Percentiles rank a stretch among this genome's conserved stretches.
These are phyloP conservation scores for Sporothrix globosa DNA, from an alignment of 2,329 filamentous ascomycete species.

Conservation along the genomic window DNA sequence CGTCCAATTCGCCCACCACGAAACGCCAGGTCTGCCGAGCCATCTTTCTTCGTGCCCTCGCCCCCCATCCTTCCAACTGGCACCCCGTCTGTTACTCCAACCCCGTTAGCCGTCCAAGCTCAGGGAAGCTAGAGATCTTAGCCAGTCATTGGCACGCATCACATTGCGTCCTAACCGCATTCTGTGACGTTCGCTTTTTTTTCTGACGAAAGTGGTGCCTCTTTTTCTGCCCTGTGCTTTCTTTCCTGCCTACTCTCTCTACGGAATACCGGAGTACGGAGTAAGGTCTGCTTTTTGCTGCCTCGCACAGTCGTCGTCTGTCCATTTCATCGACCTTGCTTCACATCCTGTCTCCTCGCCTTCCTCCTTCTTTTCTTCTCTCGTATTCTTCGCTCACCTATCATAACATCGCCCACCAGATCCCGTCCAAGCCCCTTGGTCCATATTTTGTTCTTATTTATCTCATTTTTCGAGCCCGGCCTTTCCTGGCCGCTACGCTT, in stretches of 20 bases:
- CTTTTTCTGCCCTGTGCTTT: neutral
- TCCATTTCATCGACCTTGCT: neutral
- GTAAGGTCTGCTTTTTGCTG: neutral
- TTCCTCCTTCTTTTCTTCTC: neutral
- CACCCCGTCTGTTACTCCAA: neutral
- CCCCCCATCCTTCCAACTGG: constrained; percentile 6
- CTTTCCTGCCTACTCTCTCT: neutral
- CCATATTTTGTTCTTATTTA: neutral
- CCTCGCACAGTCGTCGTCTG: neutral
- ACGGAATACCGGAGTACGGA: no score
- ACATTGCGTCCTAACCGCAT: constrained; percentile 13
- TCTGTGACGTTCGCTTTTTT: neutral
- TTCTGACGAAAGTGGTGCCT: no score
- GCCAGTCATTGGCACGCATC: constrained; percentile 17
- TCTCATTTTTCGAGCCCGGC: neutral
- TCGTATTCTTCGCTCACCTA: neutral
- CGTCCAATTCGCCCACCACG: neutral
- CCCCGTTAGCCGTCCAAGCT: constrained; percentile 17
- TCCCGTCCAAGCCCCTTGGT: neutral
- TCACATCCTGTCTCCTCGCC: neutral
- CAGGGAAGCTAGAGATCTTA: constrained; percentile 3
- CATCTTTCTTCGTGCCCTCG: neutral
- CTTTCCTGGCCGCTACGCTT: neutral
- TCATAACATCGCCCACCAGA: neutral
- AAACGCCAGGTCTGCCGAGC: neutral